Evolutionary conservation across 108 stramenopile genomes (phyloP), one percentile per base, ranked within the genome.

Genomic region (Chaetoceros tenuissimus): DNA sequence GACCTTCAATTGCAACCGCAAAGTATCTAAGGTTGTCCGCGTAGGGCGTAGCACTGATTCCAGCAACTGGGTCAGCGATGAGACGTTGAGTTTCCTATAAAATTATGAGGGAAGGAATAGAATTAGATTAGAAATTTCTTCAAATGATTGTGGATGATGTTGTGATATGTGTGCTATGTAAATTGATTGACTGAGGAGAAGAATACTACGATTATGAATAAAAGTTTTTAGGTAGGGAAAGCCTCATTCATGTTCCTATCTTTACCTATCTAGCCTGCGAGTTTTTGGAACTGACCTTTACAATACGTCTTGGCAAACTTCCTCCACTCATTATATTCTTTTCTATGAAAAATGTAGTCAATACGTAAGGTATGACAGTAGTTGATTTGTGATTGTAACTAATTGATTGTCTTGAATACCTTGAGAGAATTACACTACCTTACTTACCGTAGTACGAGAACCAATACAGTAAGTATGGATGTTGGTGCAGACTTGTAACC

Each of bases 1-100:
- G 97, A 2, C 98, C 98, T 55, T 94, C 90, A 63, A 99, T 92
- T 2, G 89, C 88, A 7, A 98, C 98, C 34, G 92, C 87, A 68
- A 99, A 99, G 71, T 99, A 96, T 46, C 98, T 89, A 21, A 97
- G 72, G 73, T 99, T 99, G 62, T 99, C 98, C 22, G 82, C 81
- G 68, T 96, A 99, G n/a, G 97, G 97, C 7, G 86, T 95, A 29
- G 96, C 96, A 50, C 82, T 87, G 58, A 99, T 97, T 28, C 98
- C 98, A 5, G 94, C 76, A 2, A 99, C 97, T 45, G 97, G 97
- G 57, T 98, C 97, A 21, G 94, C 84, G 27, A 95, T 85, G 18
- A 98, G 84, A 46, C 97, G 85, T 73, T 96, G 94, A 19, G 97
- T 98, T 69, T 98, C 94, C 89, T 91, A 56, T 30, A 27, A 55